Evolutionary conservation across 306 rosid genomes (phyloP).

Genomic region (Rubus idaeus): DNA sequence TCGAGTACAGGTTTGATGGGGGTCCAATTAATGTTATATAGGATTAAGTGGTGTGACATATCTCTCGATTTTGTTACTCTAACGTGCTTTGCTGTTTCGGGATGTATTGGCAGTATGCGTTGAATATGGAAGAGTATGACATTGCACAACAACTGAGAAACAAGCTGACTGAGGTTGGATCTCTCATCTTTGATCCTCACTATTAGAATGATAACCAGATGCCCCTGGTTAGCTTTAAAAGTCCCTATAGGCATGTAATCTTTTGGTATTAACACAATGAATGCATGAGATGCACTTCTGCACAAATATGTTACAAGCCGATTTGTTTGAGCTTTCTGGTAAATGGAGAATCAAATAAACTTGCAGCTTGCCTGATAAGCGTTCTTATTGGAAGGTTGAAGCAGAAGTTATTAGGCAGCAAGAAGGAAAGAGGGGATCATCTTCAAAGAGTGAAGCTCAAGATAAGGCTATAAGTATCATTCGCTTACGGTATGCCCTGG

Average conservation of each 20-base stretch:
- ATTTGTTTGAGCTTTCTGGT: constrained; percentile 14
- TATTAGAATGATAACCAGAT: constrained; percentile 15
- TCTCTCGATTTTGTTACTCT: constrained; percentile 18
- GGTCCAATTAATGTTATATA: background rate
- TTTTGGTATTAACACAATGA: background rate
- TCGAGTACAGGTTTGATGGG: constrained; percentile 92
- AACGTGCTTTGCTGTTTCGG: constrained; percentile 28
- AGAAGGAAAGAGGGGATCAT: constrained; percentile 73
- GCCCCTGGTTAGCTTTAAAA: background rate
- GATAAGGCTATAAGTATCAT: constrained; percentile 76
- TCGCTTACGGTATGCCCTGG: constrained; percentile 55
- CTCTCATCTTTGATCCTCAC: constrained; percentile 17
- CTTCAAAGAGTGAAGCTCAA: constrained; percentile 89
- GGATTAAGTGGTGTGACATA: background rate
- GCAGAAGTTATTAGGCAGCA: constrained; percentile 70
- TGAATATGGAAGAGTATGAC: constrained; percentile 86
- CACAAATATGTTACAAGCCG: background rate
- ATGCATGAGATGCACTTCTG: constrained; percentile 3
- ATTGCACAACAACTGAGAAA: constrained; percentile 79
- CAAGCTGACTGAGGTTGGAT: constrained; percentile 83
- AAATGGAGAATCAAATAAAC: constrained; percentile 26
- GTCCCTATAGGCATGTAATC: background rate
- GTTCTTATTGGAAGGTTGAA: constrained; percentile 67
- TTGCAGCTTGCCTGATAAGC: constrained; percentile 28
- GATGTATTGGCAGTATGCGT: constrained; percentile 59